Evolutionary conservation across 306 rosid species (phyloP), one percentile per base, ranked within the genome.

Genomic region (Quercus robur): DNA sequence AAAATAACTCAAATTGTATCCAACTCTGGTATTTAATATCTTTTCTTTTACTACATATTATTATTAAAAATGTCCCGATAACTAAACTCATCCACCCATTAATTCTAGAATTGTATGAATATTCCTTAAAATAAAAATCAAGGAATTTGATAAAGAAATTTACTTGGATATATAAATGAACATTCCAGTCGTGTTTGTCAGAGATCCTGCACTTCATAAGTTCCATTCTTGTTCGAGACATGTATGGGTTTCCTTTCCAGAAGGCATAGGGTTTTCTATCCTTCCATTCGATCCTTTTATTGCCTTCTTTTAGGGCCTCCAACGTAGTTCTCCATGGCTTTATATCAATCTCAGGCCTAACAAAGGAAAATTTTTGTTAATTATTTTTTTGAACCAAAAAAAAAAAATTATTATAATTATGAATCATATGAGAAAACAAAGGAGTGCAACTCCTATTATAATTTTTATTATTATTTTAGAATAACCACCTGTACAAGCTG

Each of bases 231-330:
- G 74, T 11, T 5, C 0, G 1, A 5, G 86, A 78, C 51, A 64
- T 75, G 1, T 12, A 0, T 1, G 84, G 86, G 78, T 88, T 88
- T 4, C 91, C 92, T 79, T 82, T 88, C 92, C 92, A 88, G 78
- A 74, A 86, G 4, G 86, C 92, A 26, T 84, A 82, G 35, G 92
- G 92, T 67, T 44, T 2, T 62, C 92, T 86, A 67, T 86, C 77
- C 69, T 84, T 72, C 92, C 92, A 88, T 62, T 75, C 55, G 6
- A 81, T 64, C 38, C 13, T 52, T 70, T 71, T 67, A 85, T 84
- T 86, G 8, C 86, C 78, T 84, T 84, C 77, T 62, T 55, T 59
- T 69, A 88, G 77, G 5, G 69, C 76, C 54, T 72, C 13, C 9
- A 82, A 33, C 46, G 75, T 62, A 49, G 56, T 9, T 52, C 63